phyloP scores from a whole-genome alignment of 2,329 filamentous ascomycete species.

The Tolypocladium amazonense region DNA sequence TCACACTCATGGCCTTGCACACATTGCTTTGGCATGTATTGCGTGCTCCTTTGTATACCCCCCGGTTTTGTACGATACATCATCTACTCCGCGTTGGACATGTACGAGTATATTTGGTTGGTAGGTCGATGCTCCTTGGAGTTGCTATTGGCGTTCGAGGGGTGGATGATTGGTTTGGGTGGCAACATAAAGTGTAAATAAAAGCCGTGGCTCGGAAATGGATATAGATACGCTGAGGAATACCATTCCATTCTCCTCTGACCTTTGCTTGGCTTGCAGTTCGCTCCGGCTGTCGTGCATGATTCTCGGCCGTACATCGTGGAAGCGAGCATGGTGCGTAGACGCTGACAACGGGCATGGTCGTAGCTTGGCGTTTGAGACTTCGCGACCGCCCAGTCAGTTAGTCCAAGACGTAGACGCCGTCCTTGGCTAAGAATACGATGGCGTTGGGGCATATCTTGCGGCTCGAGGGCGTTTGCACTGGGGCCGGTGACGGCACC shows the following conservation, averaged over 20 bases:
- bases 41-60: background rate
- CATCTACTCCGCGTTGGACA: background rate
- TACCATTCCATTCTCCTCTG: background rate
- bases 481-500: no score
- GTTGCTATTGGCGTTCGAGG: background rate
- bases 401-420: no score
- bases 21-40: background rate
- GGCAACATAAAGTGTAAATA: background rate
- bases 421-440: no score
- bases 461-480: no score
- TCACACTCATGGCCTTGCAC: background rate
- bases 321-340: no score
- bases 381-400: no score
- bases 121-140: background rate
- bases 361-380: no score
- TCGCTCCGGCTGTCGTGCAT: background rate
- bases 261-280: background rate
- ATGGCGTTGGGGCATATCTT: no score
- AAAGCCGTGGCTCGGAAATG: background rate
- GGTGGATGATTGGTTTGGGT: background rate
- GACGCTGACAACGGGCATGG: no score
- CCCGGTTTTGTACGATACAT: background rate
- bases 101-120: background rate
- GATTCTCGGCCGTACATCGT: background rate
- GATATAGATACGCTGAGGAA: background rate